Base-by-base conservation (phyloP, 2,329 filamentous ascomycete genomes). In the Xylaria sp. region DNA sequence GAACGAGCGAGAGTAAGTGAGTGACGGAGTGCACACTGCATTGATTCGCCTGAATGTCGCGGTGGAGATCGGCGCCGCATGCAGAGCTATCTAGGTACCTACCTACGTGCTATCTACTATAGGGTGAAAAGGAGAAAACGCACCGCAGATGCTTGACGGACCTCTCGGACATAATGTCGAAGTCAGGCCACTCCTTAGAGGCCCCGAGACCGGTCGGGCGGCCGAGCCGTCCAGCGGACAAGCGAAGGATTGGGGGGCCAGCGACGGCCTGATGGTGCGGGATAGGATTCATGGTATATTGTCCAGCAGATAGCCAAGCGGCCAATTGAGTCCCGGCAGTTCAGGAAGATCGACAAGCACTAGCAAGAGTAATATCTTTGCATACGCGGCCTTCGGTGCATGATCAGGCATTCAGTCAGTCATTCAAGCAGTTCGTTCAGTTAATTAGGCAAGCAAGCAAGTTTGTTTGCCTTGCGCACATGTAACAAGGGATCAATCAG, bases 191-290 rank as follows among this genome's bases (percentile, higher is more conserved):
- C 54, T 63, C 54, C 25, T 25, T 41, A 60, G 41, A 43, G 46
- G 43, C 46, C 58, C 60, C 61, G 56, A 61, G 51, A 39, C 66
- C 61, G 56, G 61, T 57, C 52, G 62, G 56, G n/a, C 56, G 61
- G 55, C 65, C 49, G 60, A 64, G 60, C 54, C 60, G 55, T 33
- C 55, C 39, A 33, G 31, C 48, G 23, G 23, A 57, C 49, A 28
- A 48, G 33, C 41, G 58, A 61, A 39, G 18, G 12, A 25, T 25
- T 13, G 56, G 46, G 18, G 28, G 28, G 28, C 28, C 43, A 57
- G 33, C 9, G 49, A 48, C 49, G 41, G 66, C n/a, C 54, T 28
- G 57, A 64, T 56, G 31, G 31, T 10, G 18, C 54, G 56, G 55
- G 41, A 46, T 36, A 36, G 33, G 33, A n/a, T 28, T 36, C 33